These are phyloP conservation scores for Ogataea hybrid DNA, from an alignment of 1,139 yeast genomes.

Conservation along the genomic window DNA sequence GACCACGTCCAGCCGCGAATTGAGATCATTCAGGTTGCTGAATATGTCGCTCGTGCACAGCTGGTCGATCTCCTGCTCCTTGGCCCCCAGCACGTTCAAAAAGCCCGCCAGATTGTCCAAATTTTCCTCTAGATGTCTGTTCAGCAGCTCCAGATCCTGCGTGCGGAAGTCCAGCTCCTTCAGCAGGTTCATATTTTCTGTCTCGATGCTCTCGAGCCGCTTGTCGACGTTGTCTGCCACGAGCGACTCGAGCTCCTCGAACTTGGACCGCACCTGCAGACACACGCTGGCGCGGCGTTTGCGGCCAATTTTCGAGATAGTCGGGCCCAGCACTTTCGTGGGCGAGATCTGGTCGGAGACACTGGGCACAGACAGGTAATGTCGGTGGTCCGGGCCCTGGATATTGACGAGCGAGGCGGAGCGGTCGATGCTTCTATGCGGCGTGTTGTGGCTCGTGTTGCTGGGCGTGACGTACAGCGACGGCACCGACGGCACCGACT, in stretches of 20 bases:
- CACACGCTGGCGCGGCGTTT: constrained; percentile 7
- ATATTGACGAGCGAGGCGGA: constrained; percentile 14
- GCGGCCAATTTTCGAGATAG: constrained; percentile 3
- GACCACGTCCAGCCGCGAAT: constrained; percentile 24
- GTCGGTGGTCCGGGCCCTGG: constrained; percentile 10
- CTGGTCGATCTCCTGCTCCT: constrained; percentile 19
- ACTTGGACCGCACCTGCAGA: constrained; percentile 14
- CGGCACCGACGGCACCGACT: constrained; percentile 8
- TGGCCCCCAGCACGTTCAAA: constrained; percentile 17
- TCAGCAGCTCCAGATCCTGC: constrained; percentile 19
- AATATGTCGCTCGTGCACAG: constrained; percentile 22
- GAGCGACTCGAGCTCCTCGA: constrained; percentile 15
- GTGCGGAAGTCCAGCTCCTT: constrained; percentile 20
- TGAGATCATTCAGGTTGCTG: constrained; percentile 27
- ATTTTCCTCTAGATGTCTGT: constrained; percentile 16
- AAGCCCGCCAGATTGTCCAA: constrained; percentile 18
- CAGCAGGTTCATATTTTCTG: constrained; percentile 24
- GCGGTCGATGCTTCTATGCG: constrained; percentile 1
- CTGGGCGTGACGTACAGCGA: constrained; percentile 9
- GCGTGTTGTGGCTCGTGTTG: constrained; percentile 5
- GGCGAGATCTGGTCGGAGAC: constrained; percentile 8
- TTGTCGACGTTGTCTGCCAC: constrained; percentile 24
- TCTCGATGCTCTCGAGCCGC: constrained; percentile 19
- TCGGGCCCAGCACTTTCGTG: constrained; percentile 10
- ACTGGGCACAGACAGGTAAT: constrained; percentile 11